phyloP scores from a whole-genome alignment of 805 yeast species.

The Pichia nanzhaoensis region DNA sequence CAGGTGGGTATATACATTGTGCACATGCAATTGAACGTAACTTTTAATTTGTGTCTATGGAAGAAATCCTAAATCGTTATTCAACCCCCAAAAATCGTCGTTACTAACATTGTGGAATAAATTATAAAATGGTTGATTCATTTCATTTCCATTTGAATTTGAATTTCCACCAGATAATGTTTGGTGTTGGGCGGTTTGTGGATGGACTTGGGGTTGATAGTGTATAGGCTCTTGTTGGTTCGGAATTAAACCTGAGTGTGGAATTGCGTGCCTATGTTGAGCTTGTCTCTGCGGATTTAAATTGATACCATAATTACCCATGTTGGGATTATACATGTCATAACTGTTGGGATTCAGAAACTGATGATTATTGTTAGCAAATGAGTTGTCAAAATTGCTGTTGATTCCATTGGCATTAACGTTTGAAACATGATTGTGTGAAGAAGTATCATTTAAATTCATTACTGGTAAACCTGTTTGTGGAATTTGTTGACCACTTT shows the following conservation, averaged over 20 bases:
- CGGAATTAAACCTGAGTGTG: too few species aligned
- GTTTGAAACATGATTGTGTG: too few species aligned
- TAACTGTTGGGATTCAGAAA: background rate
- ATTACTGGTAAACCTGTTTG: slow-evolving; percentile 30
- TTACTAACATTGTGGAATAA: slow-evolving; percentile 16
- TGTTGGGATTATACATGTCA: background rate
- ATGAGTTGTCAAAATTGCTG: background rate
- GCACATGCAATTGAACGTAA: too few species aligned
- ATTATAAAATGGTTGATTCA: slow-evolving; percentile 16
- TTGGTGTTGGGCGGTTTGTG: too few species aligned
- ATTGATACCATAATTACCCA: background rate
- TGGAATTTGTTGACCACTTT: slow-evolving; percentile 36
- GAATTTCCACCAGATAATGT: too few species aligned
- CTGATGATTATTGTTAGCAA: background rate
- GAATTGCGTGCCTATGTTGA: too few species aligned
- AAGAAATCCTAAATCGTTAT: slow-evolving; percentile 42
- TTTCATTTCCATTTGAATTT: slow-evolving; percentile 10
- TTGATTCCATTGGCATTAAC: too few species aligned
- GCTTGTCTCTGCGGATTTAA: background rate
- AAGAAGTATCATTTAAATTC: background rate
- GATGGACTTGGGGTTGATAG: background rate
- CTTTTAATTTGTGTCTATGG: slow-evolving; percentile 20
- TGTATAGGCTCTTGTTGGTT: background rate
- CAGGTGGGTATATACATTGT: background rate
- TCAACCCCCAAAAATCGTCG: slow-evolving; percentile 44